Evolutionary conservation across 495 filamentous ascomycete species (phyloP).

Genomic region (Hapsidospora chrysogenum): DNA sequence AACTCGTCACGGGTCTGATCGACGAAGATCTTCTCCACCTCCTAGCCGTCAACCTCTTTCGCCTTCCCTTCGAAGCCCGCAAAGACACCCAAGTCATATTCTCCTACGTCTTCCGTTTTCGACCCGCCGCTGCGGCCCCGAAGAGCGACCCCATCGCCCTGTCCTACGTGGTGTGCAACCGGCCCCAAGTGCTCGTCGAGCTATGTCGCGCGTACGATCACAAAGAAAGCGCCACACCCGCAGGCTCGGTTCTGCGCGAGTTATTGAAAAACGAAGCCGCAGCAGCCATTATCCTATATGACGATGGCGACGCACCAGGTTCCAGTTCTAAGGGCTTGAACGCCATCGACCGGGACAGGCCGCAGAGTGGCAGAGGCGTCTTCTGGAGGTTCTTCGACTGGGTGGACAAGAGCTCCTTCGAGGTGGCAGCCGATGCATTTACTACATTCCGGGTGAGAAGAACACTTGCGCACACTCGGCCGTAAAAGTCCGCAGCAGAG

Average conservation of each 20-base stretch:
- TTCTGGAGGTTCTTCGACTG: constrained; percentile 98
- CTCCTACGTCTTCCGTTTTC: constrained; percentile 75
- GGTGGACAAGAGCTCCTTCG: constrained; percentile 89
- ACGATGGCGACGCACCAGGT: constrained; percentile 52
- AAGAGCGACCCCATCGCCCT: constrained; percentile 63
- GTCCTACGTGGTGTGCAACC: constrained; percentile 64
- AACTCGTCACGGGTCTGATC: constrained; percentile 63
- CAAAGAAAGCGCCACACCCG: constrained; percentile 82
- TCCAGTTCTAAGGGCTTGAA: constrained; percentile 36
- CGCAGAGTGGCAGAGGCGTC: constrained; percentile 57
- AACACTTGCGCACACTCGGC: background rate
- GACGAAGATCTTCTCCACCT: constrained; percentile 76
- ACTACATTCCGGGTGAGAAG: constrained; percentile 75
- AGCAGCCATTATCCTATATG: constrained; percentile 78
- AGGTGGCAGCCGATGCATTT: constrained; percentile 94
- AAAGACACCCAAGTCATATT: constrained; percentile 85
- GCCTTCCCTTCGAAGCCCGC: constrained; percentile 82
- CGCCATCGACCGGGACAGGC: constrained; percentile 47
- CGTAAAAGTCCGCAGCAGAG: background rate
- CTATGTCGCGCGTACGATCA: constrained; percentile 81
- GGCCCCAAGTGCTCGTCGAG: constrained; percentile 74
- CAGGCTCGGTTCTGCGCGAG: constrained; percentile 80
- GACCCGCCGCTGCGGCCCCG: constrained; percentile 36
- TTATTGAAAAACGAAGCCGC: constrained; percentile 82
- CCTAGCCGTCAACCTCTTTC: constrained; percentile 60